Evolutionary conservation across 2,329 filamentous ascomycete genomes (phyloP), one percentile per base, ranked within the genome.

Genomic region (Penicillium sclerotiorum): DNA sequence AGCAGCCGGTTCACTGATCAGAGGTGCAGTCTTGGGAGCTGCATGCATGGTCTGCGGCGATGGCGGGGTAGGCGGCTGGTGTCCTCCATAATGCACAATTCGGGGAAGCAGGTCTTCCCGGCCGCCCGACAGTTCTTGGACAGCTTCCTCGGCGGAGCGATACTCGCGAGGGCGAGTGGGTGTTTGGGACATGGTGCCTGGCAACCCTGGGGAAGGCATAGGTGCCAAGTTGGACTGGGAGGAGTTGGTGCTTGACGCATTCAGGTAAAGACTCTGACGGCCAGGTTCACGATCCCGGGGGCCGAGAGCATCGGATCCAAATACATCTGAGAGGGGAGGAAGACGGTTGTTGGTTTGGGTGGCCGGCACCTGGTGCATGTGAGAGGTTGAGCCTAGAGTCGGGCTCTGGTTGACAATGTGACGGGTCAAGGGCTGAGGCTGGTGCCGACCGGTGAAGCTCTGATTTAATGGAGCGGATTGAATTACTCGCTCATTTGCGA

Each of bases 381-480:
- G 91, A 18, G 89, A 93, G 1, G 87, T 91, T 65, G 86, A 90
- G 17, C 88, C 87, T 45, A 95, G 80, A 55, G 88, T 90, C 8
- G 90, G 91, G 7, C 89, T 87, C 55, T 92, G 89, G 66, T 93
- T 92, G 61, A 84, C 81, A 47, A 91, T 78, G 68, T 94, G 90
- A 44, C 90, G 83, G 37, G 88, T 89, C 50, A 89, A 74, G 0
- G 89, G 88, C 58, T 87, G 86, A 5, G 87, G 83, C 62, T 91
- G 85, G 67, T 95, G 86, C 52, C 94, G 85, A 52, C 93, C 92
- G 7, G 94, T 96, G 68, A 99, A 99, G 30, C 90, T 95, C 68
- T 96, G 93, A 62, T 95, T 87, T 20, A 99, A 81, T 13, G 94
- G 94, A 7, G 94, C 94, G 4, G 94, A 99, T 73, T 99, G 94